A percentile compares a stretch with the other conserved stretches of the same genome.
These are phyloP conservation scores for Rhypophila decipiens DNA, from an alignment of 495 filamentous ascomycete genomes.

Conservation along the genomic window DNA sequence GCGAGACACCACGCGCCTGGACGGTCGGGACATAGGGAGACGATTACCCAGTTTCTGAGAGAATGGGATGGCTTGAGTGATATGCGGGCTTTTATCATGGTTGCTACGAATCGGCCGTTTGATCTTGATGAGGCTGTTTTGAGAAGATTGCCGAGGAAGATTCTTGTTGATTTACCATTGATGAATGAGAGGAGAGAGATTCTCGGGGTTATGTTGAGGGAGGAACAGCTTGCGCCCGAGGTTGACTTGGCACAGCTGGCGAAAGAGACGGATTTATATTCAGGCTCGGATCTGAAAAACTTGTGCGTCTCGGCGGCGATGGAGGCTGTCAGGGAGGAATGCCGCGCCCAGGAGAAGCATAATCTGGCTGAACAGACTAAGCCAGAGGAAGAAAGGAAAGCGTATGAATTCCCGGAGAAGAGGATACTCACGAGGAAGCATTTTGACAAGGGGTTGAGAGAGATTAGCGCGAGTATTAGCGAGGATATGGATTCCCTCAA, in stretches of 20 bases:
- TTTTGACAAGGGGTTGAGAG: slow-evolving; percentile 78
- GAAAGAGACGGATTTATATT: slow-evolving; percentile 80
- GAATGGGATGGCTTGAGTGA: slow-evolving; percentile 96
- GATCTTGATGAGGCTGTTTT: slow-evolving; percentile 94
- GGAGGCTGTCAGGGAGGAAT: slow-evolving; percentile 74
- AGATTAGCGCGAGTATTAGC: slow-evolving; percentile 87
- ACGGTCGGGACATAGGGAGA: slow-evolving; percentile 68
- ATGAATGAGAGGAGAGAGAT: slow-evolving; percentile 73
- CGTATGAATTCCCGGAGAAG: slow-evolving; percentile 57
- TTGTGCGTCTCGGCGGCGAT: slow-evolving; percentile 84
- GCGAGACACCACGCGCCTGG: slow-evolving; percentile 54
- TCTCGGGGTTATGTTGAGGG: slow-evolving; percentile 74
- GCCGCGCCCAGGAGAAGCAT: slow-evolving; percentile 47
- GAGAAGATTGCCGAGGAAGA: slow-evolving; percentile 70
- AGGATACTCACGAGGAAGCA: slow-evolving; percentile 61
- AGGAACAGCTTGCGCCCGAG: slow-evolving; percentile 60
- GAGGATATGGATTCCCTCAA: slow-evolving; percentile 87
- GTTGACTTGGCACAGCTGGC: slow-evolving; percentile 69
- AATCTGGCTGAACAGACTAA: slow-evolving; percentile 3
- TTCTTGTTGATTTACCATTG: slow-evolving; percentile 83
- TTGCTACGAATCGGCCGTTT: slow-evolving; percentile 93
- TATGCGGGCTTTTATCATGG: slow-evolving; percentile 91
- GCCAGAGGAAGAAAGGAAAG: slow-evolving; percentile 19
- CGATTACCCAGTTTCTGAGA: slow-evolving; percentile 95
- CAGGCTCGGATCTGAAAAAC: slow-evolving; percentile 95